Base-by-base conservation (phyloP, 768 basidiomycete genomes). In the Rhodocollybia butyracea region DNA sequence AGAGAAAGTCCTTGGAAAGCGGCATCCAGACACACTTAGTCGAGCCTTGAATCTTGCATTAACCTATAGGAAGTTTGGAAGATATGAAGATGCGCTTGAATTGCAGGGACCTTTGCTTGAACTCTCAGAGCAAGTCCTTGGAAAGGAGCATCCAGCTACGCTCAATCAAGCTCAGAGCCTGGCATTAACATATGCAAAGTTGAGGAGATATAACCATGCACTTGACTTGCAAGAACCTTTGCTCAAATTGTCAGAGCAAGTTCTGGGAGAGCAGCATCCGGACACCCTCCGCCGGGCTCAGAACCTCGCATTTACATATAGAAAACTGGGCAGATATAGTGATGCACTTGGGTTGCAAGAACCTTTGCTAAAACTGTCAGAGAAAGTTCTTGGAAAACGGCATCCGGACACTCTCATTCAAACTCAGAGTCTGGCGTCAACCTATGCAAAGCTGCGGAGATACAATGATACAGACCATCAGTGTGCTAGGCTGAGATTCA, bases 11-110 rank as follows among this genome's bases (percentile, higher is more conserved):
- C 17, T 36, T 8, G 34, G 34, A 17, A 17, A 8, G 17, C 10
- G 42, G 21, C 50, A 57, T 57, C 29, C 39, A 5, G 38, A 57
- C 29, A 57, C 56, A 13, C 17, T 40, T n/a, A 12, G 27, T 36
- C 34, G 17, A 36, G 17, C 34, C 17, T 36, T 8, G 7, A 36
- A 36, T 17, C 34, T 36, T 36, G 34, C 34, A 8, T 36, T 36
- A 17, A 36, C 34, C 7, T 36, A 8, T 17, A 36, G 17, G 34
- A 17, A 36, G 17, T 17, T 36, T 8, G 34, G 34, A 36, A 36
- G 34, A 27, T 45, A 45, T 45, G 19, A 21, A 21, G 27, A 48
- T n/a, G 12, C 46, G 10, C 26, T 29, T 15, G 31, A 48, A 26
- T 26, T 48, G 46, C 15, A 48, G 46, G n/a, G 29, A 11, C 15